Evolutionary conservation across 2,329 filamentous ascomycete species (phyloP).

Genomic region (Ophiosphaerella korrae): DNA sequence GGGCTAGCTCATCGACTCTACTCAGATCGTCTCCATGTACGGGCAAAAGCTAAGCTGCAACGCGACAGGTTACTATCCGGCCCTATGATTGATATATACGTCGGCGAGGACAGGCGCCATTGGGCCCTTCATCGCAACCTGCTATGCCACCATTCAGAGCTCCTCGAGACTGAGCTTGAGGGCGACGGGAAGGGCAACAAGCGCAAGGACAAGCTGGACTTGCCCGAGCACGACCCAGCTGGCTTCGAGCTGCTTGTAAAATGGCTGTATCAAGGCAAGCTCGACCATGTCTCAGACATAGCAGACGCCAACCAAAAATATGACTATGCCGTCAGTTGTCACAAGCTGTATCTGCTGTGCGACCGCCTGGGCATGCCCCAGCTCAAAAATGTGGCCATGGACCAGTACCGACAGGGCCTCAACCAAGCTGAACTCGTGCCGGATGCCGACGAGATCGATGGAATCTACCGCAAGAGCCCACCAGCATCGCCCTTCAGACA

Average conservation of each 20-base stretch:
- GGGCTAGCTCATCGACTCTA: constrained; percentile 43
- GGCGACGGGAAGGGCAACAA: constrained; percentile 41
- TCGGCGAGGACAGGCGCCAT: constrained; percentile 53
- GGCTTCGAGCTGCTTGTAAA: constrained; percentile 62
- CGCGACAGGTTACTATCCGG: constrained; percentile 60
- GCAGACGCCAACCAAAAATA: constrained; percentile 56
- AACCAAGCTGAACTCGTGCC: constrained; percentile 58
- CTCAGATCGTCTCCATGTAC: constrained; percentile 46
- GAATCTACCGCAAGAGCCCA: constrained; percentile 57
- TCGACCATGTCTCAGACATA: constrained; percentile 56
- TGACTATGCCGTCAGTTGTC: constrained; percentile 59
- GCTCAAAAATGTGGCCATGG: constrained; percentile 60
- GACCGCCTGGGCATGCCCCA: constrained; percentile 57
- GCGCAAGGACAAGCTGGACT: constrained; percentile 51
- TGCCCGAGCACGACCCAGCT: constrained; percentile 56
- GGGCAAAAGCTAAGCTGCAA: constrained; percentile 53
- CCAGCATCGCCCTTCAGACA: constrained; percentile 54
- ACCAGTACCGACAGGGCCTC: constrained; percentile 58
- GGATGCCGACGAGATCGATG: constrained; percentile 60
- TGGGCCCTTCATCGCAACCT: constrained; percentile 61
- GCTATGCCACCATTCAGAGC: constrained; percentile 58
- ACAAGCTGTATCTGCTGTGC: constrained; percentile 60
- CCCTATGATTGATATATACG: constrained; percentile 57
- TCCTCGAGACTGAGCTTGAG: constrained; percentile 47
- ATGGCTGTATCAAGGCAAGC: constrained; percentile 61